Evolutionary conservation across 2,329 filamentous ascomycete genomes (phyloP).

Genomic region (Rugonectria rugulosa): DNA sequence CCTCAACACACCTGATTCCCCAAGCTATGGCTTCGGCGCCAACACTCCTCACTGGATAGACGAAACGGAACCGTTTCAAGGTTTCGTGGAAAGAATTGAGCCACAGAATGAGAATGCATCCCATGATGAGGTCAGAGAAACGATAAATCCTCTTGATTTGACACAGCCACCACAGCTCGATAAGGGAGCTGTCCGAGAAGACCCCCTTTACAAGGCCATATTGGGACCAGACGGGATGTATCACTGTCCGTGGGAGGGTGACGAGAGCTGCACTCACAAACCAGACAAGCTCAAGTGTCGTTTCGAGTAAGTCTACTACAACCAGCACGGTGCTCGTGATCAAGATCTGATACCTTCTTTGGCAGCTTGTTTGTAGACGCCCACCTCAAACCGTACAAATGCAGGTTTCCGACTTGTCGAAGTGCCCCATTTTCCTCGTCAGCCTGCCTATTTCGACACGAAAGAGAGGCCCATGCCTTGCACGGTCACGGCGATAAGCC

Average conservation of each 20-base stretch:
- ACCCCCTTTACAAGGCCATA: slow-evolving; percentile 73
- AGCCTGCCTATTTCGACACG: slow-evolving; percentile 91
- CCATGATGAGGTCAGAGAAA: background rate
- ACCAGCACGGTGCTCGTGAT: slow-evolving; percentile 9
- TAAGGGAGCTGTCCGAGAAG: slow-evolving; percentile 53
- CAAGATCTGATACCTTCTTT: slow-evolving; percentile 26
- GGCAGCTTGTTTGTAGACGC: slow-evolving; percentile 95
- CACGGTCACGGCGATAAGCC: slow-evolving; percentile 94
- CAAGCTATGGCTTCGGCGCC: too few species aligned
- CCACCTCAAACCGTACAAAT: slow-evolving; percentile 94
- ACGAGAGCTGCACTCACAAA: slow-evolving; percentile 80
- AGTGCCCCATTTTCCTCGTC: slow-evolving; percentile 93
- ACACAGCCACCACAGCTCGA: background rate
- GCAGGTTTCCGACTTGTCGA: slow-evolving; percentile 84
- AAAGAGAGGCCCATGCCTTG: slow-evolving; percentile 94
- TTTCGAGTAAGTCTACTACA: slow-evolving; percentile 78
- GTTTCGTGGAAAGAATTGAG: too few species aligned
- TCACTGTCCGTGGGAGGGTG: slow-evolving; percentile 87
- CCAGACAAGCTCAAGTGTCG: slow-evolving; percentile 98
- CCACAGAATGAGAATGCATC: background rate
- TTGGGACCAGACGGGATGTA: slow-evolving; percentile 80
- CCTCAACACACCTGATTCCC: too few species aligned
- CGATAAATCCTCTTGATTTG: background rate
- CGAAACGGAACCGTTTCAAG: too few species aligned
- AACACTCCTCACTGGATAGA: too few species aligned